Evolutionary conservation across 352 stramenopile species (phyloP).

Genomic region (Phytophthora fragariaefolia): DNA sequence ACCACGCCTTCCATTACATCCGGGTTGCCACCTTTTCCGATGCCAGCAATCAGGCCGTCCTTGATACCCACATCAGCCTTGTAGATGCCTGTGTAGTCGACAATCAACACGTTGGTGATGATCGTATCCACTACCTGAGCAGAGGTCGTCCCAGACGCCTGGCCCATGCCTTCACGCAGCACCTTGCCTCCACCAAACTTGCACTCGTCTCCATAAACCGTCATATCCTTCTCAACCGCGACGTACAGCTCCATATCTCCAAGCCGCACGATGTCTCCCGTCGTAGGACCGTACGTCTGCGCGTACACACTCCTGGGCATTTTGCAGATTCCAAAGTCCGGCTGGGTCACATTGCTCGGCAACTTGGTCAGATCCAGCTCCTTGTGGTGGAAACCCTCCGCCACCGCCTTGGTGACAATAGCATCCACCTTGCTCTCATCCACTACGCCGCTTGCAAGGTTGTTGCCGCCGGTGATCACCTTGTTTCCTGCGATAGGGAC

Average conservation of each 20-base stretch:
- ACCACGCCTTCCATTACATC: slow-evolving; percentile 95
- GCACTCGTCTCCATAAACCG: slow-evolving; percentile 79
- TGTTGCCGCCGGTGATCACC: slow-evolving; percentile 90
- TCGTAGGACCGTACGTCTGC: slow-evolving; percentile 94
- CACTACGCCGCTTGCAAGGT: slow-evolving; percentile 85
- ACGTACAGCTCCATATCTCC: slow-evolving; percentile 94
- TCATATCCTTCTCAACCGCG: slow-evolving; percentile 91
- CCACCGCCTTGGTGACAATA: slow-evolving; percentile 62
- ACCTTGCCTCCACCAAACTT: slow-evolving; percentile 98
- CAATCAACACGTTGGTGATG: slow-evolving; percentile 97
- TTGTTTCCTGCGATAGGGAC: slow-evolving; percentile 92
- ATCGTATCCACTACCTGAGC: slow-evolving; percentile 92
- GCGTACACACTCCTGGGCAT: slow-evolving; percentile 86
- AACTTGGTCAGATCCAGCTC: slow-evolving; percentile 37
- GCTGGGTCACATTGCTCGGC: slow-evolving; percentile 28
- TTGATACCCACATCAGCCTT: slow-evolving; percentile 97
- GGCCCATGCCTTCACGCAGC: slow-evolving; percentile 82
- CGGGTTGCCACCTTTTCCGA: slow-evolving; percentile 98
- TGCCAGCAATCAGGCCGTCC: slow-evolving; percentile 92
- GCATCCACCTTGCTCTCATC: slow-evolving; percentile 58
- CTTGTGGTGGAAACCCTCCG: slow-evolving; percentile 70
- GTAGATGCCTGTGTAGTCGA: slow-evolving; percentile 96
- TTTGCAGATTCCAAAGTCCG: slow-evolving; percentile 45
- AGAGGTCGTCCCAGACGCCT: slow-evolving; percentile 54
- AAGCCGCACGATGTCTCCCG: slow-evolving; percentile 93